These are phyloP conservation scores for Blastobotrys indianensis DNA, from an alignment of 1,139 yeast species.

Conservation along the genomic window DNA sequence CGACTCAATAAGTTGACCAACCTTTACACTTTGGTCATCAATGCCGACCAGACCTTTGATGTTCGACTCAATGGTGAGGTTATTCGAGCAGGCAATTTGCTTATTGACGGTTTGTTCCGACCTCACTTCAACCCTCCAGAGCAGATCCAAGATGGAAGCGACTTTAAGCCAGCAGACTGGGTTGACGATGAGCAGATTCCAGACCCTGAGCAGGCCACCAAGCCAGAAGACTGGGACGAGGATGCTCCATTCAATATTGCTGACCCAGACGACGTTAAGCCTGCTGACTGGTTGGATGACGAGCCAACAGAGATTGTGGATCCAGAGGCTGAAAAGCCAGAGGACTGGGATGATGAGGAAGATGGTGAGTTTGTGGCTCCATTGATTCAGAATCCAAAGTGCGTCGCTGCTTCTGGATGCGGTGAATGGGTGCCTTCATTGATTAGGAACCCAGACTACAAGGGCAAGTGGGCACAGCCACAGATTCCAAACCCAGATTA, in stretches of 20 bases:
- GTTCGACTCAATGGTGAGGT: conserved; percentile 76
- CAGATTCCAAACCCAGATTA: conserved; percentile 65
- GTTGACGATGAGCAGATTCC: conserved; percentile 59
- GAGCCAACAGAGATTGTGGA: conserved; percentile 54
- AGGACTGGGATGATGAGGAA: conserved; percentile 79
- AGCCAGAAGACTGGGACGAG: conserved; percentile 83
- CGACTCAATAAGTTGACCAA: conserved; percentile 49
- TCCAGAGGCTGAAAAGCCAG: conserved; percentile 61
- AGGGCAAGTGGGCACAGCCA: conserved; percentile 76
- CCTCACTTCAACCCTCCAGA: conserved; percentile 64
- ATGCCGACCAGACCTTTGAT: conserved; percentile 61
- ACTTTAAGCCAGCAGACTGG: conserved; percentile 72
- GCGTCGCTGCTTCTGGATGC: conserved; percentile 60
- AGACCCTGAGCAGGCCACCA: conserved; percentile 55
- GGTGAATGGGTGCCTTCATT: conserved; percentile 66
- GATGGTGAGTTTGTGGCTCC: conserved; percentile 83
- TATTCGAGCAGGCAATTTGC: conserved; percentile 61
- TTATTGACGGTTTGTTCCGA: conserved; percentile 46
- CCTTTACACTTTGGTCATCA: conserved; percentile 70
- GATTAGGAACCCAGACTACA: conserved; percentile 61
- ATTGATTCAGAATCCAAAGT: conserved; percentile 62
- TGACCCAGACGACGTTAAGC: conserved; percentile 62
- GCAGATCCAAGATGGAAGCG: conserved; percentile 56
- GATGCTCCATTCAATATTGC: conserved; percentile 52
- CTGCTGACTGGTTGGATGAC: conserved; percentile 74